Conservation (phyloP, 768 basidiomycete species). For the Lactarius indigo region DNA sequence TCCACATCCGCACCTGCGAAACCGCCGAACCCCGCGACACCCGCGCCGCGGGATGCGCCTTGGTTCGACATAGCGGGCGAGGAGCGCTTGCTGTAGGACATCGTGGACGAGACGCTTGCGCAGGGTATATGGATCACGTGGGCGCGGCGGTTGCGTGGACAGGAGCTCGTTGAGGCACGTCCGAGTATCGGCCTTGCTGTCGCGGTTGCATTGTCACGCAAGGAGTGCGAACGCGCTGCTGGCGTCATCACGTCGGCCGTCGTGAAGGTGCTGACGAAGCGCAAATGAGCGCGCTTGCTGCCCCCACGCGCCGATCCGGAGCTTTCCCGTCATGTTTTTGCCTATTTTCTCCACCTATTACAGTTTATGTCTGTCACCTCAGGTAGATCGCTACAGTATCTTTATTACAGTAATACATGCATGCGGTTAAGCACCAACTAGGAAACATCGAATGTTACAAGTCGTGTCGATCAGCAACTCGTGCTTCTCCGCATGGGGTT, state of each 20-base stretch:
- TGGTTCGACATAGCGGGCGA: background rate
- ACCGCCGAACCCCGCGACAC: slow-evolving; percentile 49
- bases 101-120: slow-evolving; percentile 80
- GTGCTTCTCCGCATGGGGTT: too few species aligned
- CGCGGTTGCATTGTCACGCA: slow-evolving; percentile 56
- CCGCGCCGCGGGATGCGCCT: slow-evolving; percentile 44
- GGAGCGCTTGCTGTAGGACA: too few species aligned
- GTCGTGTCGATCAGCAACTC: too few species aligned
- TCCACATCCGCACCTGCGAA: slow-evolving; percentile 33
- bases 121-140: slow-evolving; percentile 56
- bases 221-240: slow-evolving; percentile 36
- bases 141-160: too few species aligned
- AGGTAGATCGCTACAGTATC: background rate
- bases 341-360: background rate
- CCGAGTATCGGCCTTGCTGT: too few species aligned
- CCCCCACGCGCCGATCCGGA: background rate
- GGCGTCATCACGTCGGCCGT: too few species aligned
- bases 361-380: too few species aligned
- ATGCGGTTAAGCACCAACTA: background rate
- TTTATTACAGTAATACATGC: too few species aligned
- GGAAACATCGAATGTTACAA: too few species aligned
- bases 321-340: background rate
- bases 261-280: slow-evolving; percentile 64
- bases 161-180: slow-evolving; percentile 45
- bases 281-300: slow-evolving; percentile 35